Conservation (phyloP, 495 filamentous ascomycete species). For the Aspergillus indologenus region DNA sequence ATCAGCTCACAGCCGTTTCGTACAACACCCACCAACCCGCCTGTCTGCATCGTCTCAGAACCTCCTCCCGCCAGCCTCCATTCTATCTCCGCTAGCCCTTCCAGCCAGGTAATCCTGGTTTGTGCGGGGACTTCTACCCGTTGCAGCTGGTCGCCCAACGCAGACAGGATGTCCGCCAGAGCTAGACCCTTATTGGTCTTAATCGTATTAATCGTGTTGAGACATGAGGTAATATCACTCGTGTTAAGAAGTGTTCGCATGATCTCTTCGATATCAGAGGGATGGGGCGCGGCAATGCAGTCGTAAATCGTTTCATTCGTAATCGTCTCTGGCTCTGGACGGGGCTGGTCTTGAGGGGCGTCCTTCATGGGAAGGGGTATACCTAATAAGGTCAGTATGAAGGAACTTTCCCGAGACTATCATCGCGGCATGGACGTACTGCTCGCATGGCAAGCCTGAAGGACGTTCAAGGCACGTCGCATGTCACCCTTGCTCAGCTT, state of each 20-base stretch:
- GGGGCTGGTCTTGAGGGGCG: slow-evolving; percentile 53
- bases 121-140: slow-evolving; percentile 82
- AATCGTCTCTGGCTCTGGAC: slow-evolving; percentile 67
- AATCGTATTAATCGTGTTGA: slow-evolving; percentile 80
- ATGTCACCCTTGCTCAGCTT: slow-evolving; percentile 92
- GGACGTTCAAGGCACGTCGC: slow-evolving; percentile 89
- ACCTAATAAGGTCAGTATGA: slow-evolving; percentile 29
- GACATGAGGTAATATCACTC: slow-evolving; percentile 79
- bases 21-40: slow-evolving; percentile 85
- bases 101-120: slow-evolving; percentile 86
- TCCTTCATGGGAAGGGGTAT: slow-evolving; percentile 69
- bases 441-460: slow-evolving; percentile 94
- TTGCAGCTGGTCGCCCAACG: slow-evolving; percentile 74
- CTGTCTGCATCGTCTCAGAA: slow-evolving; percentile 86
- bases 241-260: slow-evolving; percentile 76
- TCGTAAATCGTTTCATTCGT: slow-evolving; percentile 92
- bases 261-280: slow-evolving; percentile 82
- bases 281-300: slow-evolving; percentile 94
- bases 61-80: slow-evolving; percentile 86
- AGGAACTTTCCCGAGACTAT: background rate
- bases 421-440: slow-evolving; percentile 48
- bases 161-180: slow-evolving; percentile 87
- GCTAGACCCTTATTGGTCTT: slow-evolving; percentile 87
- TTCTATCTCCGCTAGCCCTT: slow-evolving; percentile 89
- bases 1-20: slow-evolving; percentile 81